A percentile compares a stretch with the other conserved stretches of the same genome.
Evolutionary conservation across 257 asterid species (phyloP).

Genomic region (Solanum ahanhuiri): DNA sequence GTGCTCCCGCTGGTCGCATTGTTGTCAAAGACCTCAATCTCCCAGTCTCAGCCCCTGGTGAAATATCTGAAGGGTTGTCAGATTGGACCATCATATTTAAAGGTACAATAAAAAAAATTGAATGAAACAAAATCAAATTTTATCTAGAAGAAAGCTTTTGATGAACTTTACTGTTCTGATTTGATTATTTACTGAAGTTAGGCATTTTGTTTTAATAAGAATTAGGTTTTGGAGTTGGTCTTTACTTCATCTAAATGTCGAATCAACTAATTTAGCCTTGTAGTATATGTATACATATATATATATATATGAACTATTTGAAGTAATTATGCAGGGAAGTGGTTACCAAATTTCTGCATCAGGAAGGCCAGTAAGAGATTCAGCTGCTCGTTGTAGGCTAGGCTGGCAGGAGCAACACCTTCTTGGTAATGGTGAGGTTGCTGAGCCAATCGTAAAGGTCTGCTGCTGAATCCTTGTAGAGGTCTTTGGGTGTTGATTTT

Average conservation of each 20-base stretch:
- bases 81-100: not conserved
- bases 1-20: not conserved
- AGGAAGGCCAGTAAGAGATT: slow-evolving; percentile 75
- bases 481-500: not conserved
- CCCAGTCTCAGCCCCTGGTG: not conserved
- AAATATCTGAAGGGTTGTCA: not conserved
- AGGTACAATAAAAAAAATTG: not conserved
- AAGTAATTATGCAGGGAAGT: slow-evolving; percentile 34
- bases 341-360: slow-evolving; percentile 60
- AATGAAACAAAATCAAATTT: not conserved
- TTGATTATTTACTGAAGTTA: not conserved
- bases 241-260: not conserved
- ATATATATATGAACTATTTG: not conserved
- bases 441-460: slow-evolving; percentile 46
- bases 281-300: too few species aligned
- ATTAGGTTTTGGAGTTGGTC: not conserved
- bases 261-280: not conserved
- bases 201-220: not conserved
- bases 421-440: slow-evolving; percentile 39
- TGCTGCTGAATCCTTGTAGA: not conserved
- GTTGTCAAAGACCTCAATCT: not conserved
- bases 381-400: slow-evolving; percentile 89
- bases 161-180: not conserved
- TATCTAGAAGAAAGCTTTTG: not conserved
- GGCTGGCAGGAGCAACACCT: slow-evolving; percentile 76